phyloP scores from a whole-genome alignment of 2,329 filamentous ascomycete species.

The Pseudogymnoascus sp. region DNA sequence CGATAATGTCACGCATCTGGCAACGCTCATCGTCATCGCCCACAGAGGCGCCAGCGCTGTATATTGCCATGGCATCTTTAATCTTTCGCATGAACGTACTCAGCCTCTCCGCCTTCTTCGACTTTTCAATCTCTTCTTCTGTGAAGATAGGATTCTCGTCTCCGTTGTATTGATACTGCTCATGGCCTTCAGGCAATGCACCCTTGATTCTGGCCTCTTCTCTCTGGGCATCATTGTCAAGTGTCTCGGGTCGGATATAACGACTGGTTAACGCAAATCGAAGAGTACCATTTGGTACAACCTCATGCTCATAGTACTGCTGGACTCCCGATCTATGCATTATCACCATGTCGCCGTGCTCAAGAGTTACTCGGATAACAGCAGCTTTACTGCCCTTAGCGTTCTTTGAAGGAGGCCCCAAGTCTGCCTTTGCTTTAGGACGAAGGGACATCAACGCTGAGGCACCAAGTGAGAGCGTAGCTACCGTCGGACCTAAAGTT shows the following conservation, averaged over 20 bases:
- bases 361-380: conserved; percentile 36
- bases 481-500: conserved; percentile 53
- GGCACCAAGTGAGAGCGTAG: conserved; percentile 51
- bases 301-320: conserved; percentile 50
- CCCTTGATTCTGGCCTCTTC: conserved; percentile 27
- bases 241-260: conserved; percentile 38
- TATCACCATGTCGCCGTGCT: conserved; percentile 56
- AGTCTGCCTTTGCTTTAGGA: conserved; percentile 37
- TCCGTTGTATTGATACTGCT: conserved; percentile 26
- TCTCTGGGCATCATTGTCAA: conserved; percentile 27
- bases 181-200: conserved; percentile 27
- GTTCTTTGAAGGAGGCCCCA: conserved; percentile 24
- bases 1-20: not conserved
- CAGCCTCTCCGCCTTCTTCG: not conserved
- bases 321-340: conserved; percentile 57
- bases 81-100: not conserved
- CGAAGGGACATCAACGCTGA: conserved; percentile 50
- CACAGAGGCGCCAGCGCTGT: not conserved
- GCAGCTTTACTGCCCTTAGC: conserved; percentile 26
- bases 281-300: conserved; percentile 41
- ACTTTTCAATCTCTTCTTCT: not conserved
- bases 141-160: conserved; percentile 19
- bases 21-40: not conserved
- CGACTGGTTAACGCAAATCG: conserved; percentile 51
- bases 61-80: not conserved